Conservation (phyloP, 495 filamentous ascomycete species). For the Penicillium atrosanguineum region DNA sequence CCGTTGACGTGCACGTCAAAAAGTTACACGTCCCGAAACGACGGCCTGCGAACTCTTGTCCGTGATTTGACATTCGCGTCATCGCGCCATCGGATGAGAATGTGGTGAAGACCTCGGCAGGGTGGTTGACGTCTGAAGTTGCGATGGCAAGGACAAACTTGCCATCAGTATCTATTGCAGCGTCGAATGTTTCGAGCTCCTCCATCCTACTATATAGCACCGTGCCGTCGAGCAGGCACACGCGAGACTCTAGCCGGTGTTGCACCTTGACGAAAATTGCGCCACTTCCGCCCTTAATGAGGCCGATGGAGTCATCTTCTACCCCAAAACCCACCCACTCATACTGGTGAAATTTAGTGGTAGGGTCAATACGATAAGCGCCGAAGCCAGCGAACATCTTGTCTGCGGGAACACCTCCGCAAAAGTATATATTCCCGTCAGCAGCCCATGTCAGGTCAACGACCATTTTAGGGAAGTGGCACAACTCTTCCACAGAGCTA, state of each 20-base stretch:
- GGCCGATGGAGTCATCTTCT: conserved; percentile 8
- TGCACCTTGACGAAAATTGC: conserved; percentile 7
- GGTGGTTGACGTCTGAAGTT: conserved; percentile 6
- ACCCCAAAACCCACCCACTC: conserved; percentile 1
- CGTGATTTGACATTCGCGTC: conserved; percentile 8
- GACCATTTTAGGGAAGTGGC: conserved; percentile 2
- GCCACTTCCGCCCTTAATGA: conserved; percentile 1
- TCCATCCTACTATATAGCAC: conserved; percentile 7
- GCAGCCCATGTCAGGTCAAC: conserved; percentile 5
- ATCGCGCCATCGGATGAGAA: conserved; percentile 4
- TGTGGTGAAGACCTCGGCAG: conserved; percentile 9
- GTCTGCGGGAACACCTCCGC: background rate
- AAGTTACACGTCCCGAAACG: conserved; percentile 6
- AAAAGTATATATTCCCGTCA: conserved; percentile 3
- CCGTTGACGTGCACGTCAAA: conserved; percentile 4
- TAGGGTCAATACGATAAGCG: conserved; percentile 1
- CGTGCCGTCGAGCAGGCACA: conserved; percentile 7
- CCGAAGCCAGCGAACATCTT: conserved; percentile 1
- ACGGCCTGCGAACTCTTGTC: conserved; percentile 7
- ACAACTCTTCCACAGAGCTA: conserved; percentile 4
- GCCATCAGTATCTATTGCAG: conserved; percentile 2
- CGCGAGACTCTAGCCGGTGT: conserved; percentile 8
- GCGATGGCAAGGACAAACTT: conserved; percentile 9
- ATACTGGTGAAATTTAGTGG: background rate
- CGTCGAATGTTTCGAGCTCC: conserved; percentile 9